phyloP scores from a whole-genome alignment of 164 flowering plant genomes.

The Brasenia schreberi region DNA sequence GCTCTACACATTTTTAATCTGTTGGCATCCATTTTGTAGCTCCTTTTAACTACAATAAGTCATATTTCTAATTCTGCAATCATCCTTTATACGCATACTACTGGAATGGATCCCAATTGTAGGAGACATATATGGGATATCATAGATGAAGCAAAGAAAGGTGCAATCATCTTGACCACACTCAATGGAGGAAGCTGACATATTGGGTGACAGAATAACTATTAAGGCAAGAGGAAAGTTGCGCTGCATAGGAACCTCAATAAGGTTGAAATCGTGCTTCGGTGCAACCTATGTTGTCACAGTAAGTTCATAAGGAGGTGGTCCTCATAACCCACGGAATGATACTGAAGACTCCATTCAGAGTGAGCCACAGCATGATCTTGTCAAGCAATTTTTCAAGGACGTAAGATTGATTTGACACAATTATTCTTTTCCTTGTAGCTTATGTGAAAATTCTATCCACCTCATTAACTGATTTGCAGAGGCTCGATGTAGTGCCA shows the following conservation, averaged over 20 bases:
- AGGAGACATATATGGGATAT: constrained; percentile 97
- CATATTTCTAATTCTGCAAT: too few relatives aligned
- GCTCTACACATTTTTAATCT: too few relatives aligned
- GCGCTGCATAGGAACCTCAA: constrained; percentile 93
- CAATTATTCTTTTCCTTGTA: too few relatives aligned
- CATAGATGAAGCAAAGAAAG: constrained; percentile 75
- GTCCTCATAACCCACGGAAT: constrained; percentile 18
- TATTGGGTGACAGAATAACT: constrained; percentile 82
- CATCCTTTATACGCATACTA: constrained; percentile 85
- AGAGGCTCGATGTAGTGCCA: constrained; percentile 67
- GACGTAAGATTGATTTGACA: constrained; percentile 34
- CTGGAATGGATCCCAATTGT: constrained; percentile 97
- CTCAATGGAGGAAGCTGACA: constrained; percentile 99
- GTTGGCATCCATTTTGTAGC: too few relatives aligned
- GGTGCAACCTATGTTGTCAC: constrained; percentile 78
- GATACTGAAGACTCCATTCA: constrained; percentile 9
- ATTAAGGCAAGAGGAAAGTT: constrained; percentile 97
- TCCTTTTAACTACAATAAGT: too few relatives aligned
- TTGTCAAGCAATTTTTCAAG: constrained; percentile 74
- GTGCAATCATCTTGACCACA: constrained; percentile 87
- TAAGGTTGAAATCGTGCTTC: constrained; percentile 80
- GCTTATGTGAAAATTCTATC: too few relatives aligned
- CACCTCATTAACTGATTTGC: constrained; percentile 13
- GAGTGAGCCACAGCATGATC: constrained; percentile 24
- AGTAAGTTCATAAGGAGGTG: constrained; percentile 44